Evolutionary conservation across 2,329 filamentous ascomycete genomes (phyloP), one percentile per base, ranked within the genome.

Genomic region (Elsinoe perseae): DNA sequence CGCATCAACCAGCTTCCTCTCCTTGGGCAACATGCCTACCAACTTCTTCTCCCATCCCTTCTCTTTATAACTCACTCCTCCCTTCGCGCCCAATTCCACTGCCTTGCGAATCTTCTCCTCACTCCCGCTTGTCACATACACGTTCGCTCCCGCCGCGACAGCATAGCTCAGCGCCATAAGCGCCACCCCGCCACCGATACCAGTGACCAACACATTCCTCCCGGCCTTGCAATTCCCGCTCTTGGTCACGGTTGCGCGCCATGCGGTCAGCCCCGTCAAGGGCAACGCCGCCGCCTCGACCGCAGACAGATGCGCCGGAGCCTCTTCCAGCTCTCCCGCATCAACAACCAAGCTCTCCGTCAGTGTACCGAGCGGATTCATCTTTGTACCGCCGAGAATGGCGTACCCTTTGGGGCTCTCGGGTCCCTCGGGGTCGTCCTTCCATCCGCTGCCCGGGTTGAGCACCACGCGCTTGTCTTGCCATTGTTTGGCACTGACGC

Each of bases 101-200:
- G 91, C 89, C 66, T 80, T 83, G 48, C 80, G 77, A 58, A 97
- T 81, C 78, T 95, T 95, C 64, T 80, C 83, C 61, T 81, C 71
- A 61, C 82, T 84, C 7, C 87, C 84, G 56, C 84, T 89, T 1
- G 85, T 92, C 56, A 95, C 89, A 66, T 79, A 95, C n/a, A 92
- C 86, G 68, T 84, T 82, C 64, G 85, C 82, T 34, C 89, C 87
- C 61, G 82, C 73, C 8, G 82, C 89, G 10, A 85, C 82, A 9
- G 82, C 90, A 71, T 95, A 95, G 69, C 89, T 79, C 63, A 96
- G 74, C 4, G 81, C 86, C 75, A 88, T 85, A 56, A 96, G 74
- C 30, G 92, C 92, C 1, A 96, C 92, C 42, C 92, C 92, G 32
- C 92, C 92, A 0, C 92, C 92, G 69, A 97, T 95, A 0, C 92